Conservation (phyloP, 768 basidiomycete genomes). For the Rossbeevera mucosa region DNA sequence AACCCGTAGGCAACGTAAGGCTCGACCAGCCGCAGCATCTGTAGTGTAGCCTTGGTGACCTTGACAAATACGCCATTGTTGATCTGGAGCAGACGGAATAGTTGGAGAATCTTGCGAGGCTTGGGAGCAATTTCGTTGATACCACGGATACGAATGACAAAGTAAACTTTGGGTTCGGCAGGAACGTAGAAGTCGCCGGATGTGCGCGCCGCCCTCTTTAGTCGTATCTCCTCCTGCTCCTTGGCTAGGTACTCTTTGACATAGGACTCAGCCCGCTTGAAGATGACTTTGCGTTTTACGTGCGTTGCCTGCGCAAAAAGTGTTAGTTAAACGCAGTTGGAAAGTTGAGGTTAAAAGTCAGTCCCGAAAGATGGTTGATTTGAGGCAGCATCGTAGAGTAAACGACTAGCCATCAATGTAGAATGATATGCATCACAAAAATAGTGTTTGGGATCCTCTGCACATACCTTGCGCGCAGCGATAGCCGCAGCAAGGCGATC, state of each 20-base stretch:
- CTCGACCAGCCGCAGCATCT: slow-evolving; percentile 97
- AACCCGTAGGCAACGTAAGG: slow-evolving; percentile 97
- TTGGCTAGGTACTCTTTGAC: slow-evolving; percentile 92
- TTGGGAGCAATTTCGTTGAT: slow-evolving; percentile 99
- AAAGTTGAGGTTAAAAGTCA: slow-evolving; percentile 32
- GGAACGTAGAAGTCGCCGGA: slow-evolving; percentile 97
- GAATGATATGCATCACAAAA: slow-evolving; percentile 80
- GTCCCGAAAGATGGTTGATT: slow-evolving; percentile 87
- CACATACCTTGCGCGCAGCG: slow-evolving; percentile 83
- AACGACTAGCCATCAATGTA: slow-evolving; percentile 67
- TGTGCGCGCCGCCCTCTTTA: slow-evolving; percentile 88
- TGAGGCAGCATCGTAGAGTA: slow-evolving; percentile 65
- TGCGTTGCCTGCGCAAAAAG: slow-evolving; percentile 61
- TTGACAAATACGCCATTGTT: slow-evolving; percentile 99
- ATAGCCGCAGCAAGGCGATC: slow-evolving; percentile 81
- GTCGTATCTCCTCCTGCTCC: slow-evolving; percentile 94
- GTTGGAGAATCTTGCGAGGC: slow-evolving; percentile 97
- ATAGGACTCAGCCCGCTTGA: slow-evolving; percentile 98
- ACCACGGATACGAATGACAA: slow-evolving; percentile 97
- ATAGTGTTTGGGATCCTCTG: slow-evolving; percentile 1
- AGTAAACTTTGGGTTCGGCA: slow-evolving; percentile 95
- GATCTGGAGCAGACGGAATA: slow-evolving; percentile 97
- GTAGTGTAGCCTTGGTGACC: slow-evolving; percentile 91
- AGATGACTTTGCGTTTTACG: slow-evolving; percentile 94
- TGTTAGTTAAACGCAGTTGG: slow-evolving; percentile 1